These are phyloP conservation scores for Penicillium flavigenum DNA, from an alignment of 495 filamentous ascomycete species.

Conservation along the genomic window DNA sequence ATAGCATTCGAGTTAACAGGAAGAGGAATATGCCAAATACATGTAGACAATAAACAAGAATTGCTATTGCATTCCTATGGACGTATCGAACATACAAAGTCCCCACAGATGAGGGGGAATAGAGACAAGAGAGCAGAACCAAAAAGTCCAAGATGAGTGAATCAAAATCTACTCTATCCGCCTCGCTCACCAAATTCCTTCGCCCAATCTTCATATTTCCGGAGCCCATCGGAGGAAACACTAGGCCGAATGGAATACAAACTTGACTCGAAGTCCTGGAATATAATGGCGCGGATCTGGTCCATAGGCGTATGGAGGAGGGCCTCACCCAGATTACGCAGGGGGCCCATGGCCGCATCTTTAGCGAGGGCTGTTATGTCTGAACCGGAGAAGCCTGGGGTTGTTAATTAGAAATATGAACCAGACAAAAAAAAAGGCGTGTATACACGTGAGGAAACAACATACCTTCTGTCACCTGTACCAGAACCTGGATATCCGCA, in stretches of 20 bases:
- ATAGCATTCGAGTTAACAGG: neutral
- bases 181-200: constrained; percentile 89
- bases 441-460: neutral
- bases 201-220: constrained; percentile 92
- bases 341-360: constrained; percentile 96
- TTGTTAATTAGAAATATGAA: neutral
- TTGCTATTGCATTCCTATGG: neutral
- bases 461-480: constrained; percentile 84
- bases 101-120: neutral
- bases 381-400: constrained; percentile 86
- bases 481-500: constrained; percentile 70
- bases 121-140: constrained; percentile 1
- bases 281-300: constrained; percentile 82
- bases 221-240: constrained; percentile 80
- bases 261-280: constrained; percentile 83
- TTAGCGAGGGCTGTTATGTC: constrained; percentile 98
- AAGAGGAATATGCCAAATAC: neutral
- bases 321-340: constrained; percentile 87
- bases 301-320: constrained; percentile 89
- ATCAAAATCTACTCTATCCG: constrained; percentile 46
- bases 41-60: neutral
- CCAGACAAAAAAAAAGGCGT: neutral
- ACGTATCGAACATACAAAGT: neutral
- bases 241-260: constrained; percentile 84
- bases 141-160: neutral